A percentile compares a stretch with the other conserved stretches of the same genome.
Evolutionary conservation across 1,284 basidiomycete species (phyloP).

Genomic region (Cerrena zonata): DNA sequence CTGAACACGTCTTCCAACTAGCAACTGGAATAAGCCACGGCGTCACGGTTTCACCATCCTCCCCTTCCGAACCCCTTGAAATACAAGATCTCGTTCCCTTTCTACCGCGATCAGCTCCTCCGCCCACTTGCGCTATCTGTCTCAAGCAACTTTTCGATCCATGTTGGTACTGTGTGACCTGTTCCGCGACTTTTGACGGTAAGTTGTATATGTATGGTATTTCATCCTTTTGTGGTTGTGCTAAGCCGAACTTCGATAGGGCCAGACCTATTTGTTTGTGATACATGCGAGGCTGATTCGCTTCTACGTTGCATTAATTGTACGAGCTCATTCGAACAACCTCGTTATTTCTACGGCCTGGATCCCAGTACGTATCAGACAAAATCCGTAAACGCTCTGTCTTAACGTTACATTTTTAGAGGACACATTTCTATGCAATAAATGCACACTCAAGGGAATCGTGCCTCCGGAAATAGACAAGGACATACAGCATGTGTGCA

Average conservation of each 20-base stretch:
- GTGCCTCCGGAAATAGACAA: background rate
- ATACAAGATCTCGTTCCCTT: no score
- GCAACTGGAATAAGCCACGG: background rate
- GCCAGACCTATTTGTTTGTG: background rate
- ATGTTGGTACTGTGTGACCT: no score
- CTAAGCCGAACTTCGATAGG: background rate
- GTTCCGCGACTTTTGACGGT: no score
- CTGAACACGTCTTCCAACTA: background rate
- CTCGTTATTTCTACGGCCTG: background rate
- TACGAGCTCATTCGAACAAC: background rate
- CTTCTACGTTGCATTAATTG: background rate
- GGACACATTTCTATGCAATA: conserved; percentile 9
- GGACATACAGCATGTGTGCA: conserved; percentile 1
- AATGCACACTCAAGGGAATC: background rate
- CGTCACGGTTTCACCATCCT: no score
- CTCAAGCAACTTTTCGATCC: no score
- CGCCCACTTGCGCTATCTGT: no score
- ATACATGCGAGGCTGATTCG: background rate
- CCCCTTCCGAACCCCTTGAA: no score
- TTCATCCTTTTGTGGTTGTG: no score
- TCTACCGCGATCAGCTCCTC: no score
- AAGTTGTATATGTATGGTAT: no score
- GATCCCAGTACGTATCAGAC: background rate
- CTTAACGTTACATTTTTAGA: background rate
- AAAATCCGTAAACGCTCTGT: background rate